Evolutionary conservation across 805 yeast species (phyloP), one percentile per base, ranked within the genome.

Genomic region (Suhomyces sp.): DNA sequence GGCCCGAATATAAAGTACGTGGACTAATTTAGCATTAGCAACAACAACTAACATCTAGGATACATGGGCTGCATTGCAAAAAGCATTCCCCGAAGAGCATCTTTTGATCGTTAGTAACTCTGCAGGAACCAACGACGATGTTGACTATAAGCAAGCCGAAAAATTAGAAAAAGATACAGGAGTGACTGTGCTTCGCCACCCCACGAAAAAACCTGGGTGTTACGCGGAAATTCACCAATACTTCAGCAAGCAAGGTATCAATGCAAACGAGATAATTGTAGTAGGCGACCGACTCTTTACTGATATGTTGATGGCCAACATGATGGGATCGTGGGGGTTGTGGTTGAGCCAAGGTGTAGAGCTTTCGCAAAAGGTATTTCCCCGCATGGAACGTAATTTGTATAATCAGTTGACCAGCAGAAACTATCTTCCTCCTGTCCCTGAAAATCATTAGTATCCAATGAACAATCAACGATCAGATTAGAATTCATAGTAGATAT

Each of bases 201-300:
- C 84, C 0, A 83, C 87, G 1, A 89, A 89, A 69, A 89, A 89
- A 57, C 96, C 96, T 0, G 96, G 96, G 1, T 89, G 96, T 56
- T 80, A 80, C 57, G 65, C 67, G 1, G 96, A 89, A 59, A 83
- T 93, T 10, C 63, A 83, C 69, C 76, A 77, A 0, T 82, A 85
- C 59, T 85, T 90, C 59, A 62, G 68, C 7, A 51, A 69, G 4
- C 74, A 80, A n/a, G 81, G 44, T 60, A 82, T 56, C 68, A 65
- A 44, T 3, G 82, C 92, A 0, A 64, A 76, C 13, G 87, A 91
- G 57, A 84, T 94, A 13, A 93, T 89, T 0, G 85, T 94, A 5
- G 81, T 94, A 9, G 99, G 99, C 0, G 99, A 94, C 60, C 72
- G 99, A 37, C 75, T 94, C 22, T 84, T 91, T 69, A 94, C 99